Evolutionary conservation across 768 basidiomycete species (phyloP), one percentile per base, ranked within the genome.

Genomic region (Suillus decipiens): DNA sequence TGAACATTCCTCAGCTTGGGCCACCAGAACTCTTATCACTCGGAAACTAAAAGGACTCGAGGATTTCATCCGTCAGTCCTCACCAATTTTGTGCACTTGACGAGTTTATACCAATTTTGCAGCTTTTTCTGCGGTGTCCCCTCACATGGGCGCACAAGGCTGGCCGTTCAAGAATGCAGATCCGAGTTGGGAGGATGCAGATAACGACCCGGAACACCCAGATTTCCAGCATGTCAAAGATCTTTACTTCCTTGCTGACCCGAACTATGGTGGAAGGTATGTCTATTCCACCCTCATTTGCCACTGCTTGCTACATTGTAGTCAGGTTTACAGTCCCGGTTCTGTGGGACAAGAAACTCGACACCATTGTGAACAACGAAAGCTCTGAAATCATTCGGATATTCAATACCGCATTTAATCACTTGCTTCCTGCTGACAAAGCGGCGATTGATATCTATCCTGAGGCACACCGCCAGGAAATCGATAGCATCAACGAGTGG

Each of bases 341-440:
- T 39, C 81, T 99, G 6, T 99, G 94, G 93, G 97, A 99, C 78
- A 96, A 88, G 80, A 92, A 96, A 75, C 78, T 73, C 48, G 78
- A 89, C 51, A 90, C 89, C 45, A 90, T 98, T 67, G 97, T 99
- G 63, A 98, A 95, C 80, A 99, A 98, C 73, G 96, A 99, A 73
- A 90, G 88, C 67, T 88, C 91, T 2, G 96, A 99, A 77, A 95
- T 99, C 72, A 94, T 99, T 71, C 89, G 96, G 62, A 91, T 96
- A 9, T 85, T 99, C 78, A 98, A 99, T 77, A 82, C 83, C 8
- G 89, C 84, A 1, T 96, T 96, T 79, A 88, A 97, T 73, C 79
- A 88, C 24, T 68, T 89, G 22, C 63, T 97, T 8, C 82, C 91
- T 4, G 73, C 80, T 1, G 89, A 90, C 5, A 85, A 87, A 64